phyloP scores from a whole-genome alignment of 1,284 basidiomycete species.

The Leucoagaricus sp. region DNA sequence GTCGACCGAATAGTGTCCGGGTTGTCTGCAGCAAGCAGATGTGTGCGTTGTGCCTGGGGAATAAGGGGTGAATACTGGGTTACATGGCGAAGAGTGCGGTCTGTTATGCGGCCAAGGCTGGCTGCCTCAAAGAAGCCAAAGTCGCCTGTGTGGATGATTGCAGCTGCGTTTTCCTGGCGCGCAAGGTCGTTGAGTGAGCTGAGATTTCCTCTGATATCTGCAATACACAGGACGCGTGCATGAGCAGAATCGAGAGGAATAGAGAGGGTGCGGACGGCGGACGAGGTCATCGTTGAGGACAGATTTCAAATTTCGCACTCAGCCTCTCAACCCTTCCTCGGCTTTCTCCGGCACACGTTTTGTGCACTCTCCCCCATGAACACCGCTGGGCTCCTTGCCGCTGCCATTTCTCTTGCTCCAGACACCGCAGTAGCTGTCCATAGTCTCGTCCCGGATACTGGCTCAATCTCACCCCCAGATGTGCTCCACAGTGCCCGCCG shows the following conservation, averaged over 20 bases:
- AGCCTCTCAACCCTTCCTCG: constrained; percentile 17
- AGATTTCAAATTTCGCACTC: constrained; percentile 33
- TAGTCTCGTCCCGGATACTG: constrained; percentile 17
- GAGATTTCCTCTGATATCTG: constrained; percentile 90
- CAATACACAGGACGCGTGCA: constrained; percentile 92
- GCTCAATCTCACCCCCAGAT: constrained; percentile 34
- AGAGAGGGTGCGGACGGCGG: constrained; percentile 73
- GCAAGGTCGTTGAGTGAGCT: constrained; percentile 91
- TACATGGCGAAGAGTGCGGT: constrained; percentile 93
- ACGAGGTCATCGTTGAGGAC: constrained; percentile 47
- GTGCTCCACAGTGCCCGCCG: constrained; percentile 58
- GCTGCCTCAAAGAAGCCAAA: constrained; percentile 95
- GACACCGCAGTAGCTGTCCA: background rate
- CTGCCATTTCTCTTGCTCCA: background rate
- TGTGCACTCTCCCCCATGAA: constrained; percentile 30
- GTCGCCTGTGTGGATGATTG: constrained; percentile 98
- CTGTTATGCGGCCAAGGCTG: constrained; percentile 88
- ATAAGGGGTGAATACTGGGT: constrained; percentile 98
- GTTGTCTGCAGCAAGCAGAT: constrained; percentile 74
- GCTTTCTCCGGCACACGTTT: constrained; percentile 22
- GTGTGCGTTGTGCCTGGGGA: constrained; percentile 76
- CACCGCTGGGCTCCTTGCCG: constrained; percentile 31
- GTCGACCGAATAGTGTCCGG: constrained; percentile 62
- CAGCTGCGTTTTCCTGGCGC: constrained; percentile 85
- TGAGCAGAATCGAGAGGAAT: constrained; percentile 73